Evolutionary conservation across 345 rosid species (phyloP), one percentile per base, ranked within the genome.

Genomic region (Atalantia buxifolia): DNA sequence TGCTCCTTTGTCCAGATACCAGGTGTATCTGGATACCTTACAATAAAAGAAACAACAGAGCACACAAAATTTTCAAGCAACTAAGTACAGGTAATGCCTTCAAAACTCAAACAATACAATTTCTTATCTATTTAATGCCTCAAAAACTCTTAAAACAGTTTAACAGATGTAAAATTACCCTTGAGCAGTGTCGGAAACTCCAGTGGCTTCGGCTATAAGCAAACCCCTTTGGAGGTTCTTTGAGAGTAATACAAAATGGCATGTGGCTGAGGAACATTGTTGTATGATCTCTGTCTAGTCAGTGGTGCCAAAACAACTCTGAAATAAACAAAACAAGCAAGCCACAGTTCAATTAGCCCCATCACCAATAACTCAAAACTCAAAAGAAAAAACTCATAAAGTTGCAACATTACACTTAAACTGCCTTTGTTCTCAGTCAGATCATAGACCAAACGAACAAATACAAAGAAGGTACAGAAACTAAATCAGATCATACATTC

Each of bases 1-100:
- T 93, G 98, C 79, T 87, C 97, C 79, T 89, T 88, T 4, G 91
- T 90, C 94, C 97, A 92, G 38, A 93, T 86, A 67, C 98, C 97
- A 71, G 98, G 94, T 8, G 86, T 84, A 73, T 86, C 78, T 16
- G 72, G 65, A 77, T 84, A 88, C 61, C 93, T 90, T 65, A 57
- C 80, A 60, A 38, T 59, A 13, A 21, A 70, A 42, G 45, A 8
- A 16, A 35, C 18, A 25, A 62, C 8, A 13, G 18, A 50, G 16
- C 9, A 36, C 21, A 35, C 19, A 13, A 38, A 2, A 3, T 60
- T 50, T 71, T 14, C 36, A 28, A 30, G 38, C 67, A 30, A 30
- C 9, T 5, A 30, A 5, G 0, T 4, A 14, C 31, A 63, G 8
- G 7, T 14, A 30, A 30, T 63, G 6, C 67, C 0, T 30, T 19